Base-by-base conservation (phyloP, 257 asterid genomes). In the Solanum dulcamara region DNA sequence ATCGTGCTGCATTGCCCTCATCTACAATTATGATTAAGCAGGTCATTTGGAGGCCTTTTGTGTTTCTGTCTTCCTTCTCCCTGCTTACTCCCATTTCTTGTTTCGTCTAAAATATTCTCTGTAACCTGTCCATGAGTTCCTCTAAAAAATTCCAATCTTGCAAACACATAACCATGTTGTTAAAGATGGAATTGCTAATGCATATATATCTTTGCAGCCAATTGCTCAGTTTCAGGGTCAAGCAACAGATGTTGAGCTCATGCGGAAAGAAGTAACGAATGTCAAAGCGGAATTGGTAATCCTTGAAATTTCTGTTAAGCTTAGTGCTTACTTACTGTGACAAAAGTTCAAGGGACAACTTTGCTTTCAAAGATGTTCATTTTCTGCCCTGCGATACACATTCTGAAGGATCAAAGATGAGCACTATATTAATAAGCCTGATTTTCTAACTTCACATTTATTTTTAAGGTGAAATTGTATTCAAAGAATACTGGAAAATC, bases 1-100 rank as follows among this genome's bases (percentile, higher is more conserved):
- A 95, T 85, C 97, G 99, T 88, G 89, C 98, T 87, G 98, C 99
- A 83, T 89, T 96, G 89, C 98, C 98, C 33, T 96, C 99, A 67
- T 91, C 99, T 38, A 93, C 97, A 59, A 93, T 96, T 85, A 96
- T 96, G 99, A 96, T 96, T 75, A 96, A 93, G 90, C 97, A 95
- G 98, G 98, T 95, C 66, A 86, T 35, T 71, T 75, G 22, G 35
- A 30, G 67, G 66, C 40, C 62, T 14, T 37, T 68, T 74, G 12
- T 55, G 74, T 60, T 50, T 50, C 6, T 18, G 11, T 50, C 42
- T 38, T 62, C 62, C 64, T 38, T 83, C 28, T 50, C 62, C 62
- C 59, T 68, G 74, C 53, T 84, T 55, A 13, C 44, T 7, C 9
- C 4, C 33, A 12, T 35, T 60, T 26, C 84, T 62, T 62, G 32